Evolutionary conservation across 2,329 filamentous ascomycete species (phyloP).

Genomic region (Fusarium scirpi): DNA sequence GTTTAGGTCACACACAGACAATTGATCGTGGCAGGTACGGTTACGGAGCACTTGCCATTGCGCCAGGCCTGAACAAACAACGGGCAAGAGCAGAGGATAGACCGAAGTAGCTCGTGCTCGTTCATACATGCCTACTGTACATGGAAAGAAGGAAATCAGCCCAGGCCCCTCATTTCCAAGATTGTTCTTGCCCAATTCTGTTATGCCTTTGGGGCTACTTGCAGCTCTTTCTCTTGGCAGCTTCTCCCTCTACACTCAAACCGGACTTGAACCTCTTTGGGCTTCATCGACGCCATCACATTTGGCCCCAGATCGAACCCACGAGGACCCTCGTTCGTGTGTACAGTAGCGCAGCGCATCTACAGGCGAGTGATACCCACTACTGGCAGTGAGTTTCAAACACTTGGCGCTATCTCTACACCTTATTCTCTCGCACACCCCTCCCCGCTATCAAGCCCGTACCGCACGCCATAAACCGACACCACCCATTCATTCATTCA

Average conservation of each 20-base stretch:
- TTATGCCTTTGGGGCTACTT: constrained; percentile 29
- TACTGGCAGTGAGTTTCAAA: constrained; percentile 26
- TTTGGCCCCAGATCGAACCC: constrained; percentile 41
- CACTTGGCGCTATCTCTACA: constrained; percentile 37
- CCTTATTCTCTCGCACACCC: constrained; percentile 28
- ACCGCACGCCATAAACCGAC: constrained; percentile 45
- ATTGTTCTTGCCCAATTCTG: constrained; percentile 25
- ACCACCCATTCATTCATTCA: constrained; percentile 31
- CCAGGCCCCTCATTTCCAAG: constrained; percentile 34
- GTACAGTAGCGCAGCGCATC: constrained; percentile 10
- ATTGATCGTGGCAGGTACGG: constrained; percentile 12
- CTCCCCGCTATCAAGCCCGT: constrained; percentile 36
- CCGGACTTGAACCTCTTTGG: constrained; percentile 35
- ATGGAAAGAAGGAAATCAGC: constrained; percentile 11
- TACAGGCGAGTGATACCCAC: constrained; percentile 14
- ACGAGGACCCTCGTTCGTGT: constrained; percentile 25
- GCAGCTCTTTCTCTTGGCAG: constrained; percentile 34
- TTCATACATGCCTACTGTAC: neutral
- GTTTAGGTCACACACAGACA: constrained; percentile 34
- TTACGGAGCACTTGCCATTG: neutral
- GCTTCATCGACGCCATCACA: constrained; percentile 40
- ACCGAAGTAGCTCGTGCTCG: neutral
- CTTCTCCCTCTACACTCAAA: constrained; percentile 21
- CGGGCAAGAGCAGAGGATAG: neutral
- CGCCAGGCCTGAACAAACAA: constrained; percentile 27